Evolutionary conservation across 2,329 filamentous ascomycete species (phyloP).

Genomic region (Annulohypoxylon truncatum): DNA sequence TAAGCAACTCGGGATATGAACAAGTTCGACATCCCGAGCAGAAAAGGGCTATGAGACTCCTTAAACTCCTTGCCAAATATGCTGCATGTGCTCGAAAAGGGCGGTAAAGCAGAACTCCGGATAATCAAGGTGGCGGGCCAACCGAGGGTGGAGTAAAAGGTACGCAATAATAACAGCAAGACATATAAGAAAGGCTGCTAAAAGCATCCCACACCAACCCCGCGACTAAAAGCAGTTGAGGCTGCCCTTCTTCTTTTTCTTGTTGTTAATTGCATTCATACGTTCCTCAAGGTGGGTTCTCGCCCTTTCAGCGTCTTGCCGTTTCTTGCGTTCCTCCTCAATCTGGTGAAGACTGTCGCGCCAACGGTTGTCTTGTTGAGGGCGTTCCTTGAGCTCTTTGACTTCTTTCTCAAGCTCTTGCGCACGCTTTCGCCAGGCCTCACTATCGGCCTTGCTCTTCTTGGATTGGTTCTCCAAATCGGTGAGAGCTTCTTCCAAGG

Average conservation of each 20-base stretch:
- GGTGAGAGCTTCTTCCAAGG: slow-evolving; percentile 92
- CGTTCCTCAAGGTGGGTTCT: slow-evolving; percentile 90
- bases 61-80: slow-evolving; percentile 42
- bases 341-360: slow-evolving; percentile 80
- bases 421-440: slow-evolving; percentile 90
- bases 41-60: slow-evolving; percentile 23
- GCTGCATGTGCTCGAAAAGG: slow-evolving; percentile 21
- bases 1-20: slow-evolving; percentile 15
- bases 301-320: slow-evolving; percentile 89
- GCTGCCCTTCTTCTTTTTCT: slow-evolving; percentile 95
- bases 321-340: slow-evolving; percentile 95
- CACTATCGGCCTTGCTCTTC: slow-evolving; percentile 90
- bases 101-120: slow-evolving; percentile 22
- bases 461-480: slow-evolving; percentile 93
- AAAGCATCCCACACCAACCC: slow-evolving; percentile 35
- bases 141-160: slow-evolving; percentile 12
- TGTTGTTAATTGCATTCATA: slow-evolving; percentile 91
- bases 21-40: slow-evolving; percentile 21
- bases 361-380: slow-evolving; percentile 68
- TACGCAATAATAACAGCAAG: slow-evolving; percentile 22
- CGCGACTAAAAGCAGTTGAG: slow-evolving; percentile 91
- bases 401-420: slow-evolving; percentile 78
- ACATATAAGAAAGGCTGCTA: slow-evolving; percentile 32
- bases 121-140: slow-evolving; percentile 12
- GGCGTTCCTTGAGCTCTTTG: slow-evolving; percentile 70